These are phyloP conservation scores for Ustulina deusta DNA, from an alignment of 2,329 filamentous ascomycete genomes.

Conservation along the genomic window DNA sequence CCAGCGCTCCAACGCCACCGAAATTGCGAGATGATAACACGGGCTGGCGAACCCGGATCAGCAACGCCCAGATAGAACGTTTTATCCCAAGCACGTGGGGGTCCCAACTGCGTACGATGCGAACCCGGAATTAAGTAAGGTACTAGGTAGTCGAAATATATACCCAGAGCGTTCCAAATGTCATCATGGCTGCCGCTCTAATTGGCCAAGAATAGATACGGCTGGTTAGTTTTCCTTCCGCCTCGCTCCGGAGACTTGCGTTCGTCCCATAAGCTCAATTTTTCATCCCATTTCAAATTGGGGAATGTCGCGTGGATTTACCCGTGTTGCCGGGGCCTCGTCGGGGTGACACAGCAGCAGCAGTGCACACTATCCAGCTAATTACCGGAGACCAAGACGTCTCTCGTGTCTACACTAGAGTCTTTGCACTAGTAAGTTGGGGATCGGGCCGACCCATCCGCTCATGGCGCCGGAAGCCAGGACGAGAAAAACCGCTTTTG, in stretches of 20 bases:
- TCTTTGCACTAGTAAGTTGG: background rate
- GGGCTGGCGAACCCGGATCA: conserved; percentile 11
- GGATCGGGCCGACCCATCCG: background rate
- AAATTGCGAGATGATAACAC: background rate
- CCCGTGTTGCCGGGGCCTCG: background rate
- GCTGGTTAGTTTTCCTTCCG: background rate
- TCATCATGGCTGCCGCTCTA: background rate
- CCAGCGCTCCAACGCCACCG: conserved; percentile 14
- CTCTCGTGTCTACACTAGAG: background rate
- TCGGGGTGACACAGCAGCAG: background rate
- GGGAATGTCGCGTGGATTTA: background rate
- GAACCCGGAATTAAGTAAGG: background rate
- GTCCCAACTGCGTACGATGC: background rate
- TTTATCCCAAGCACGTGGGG: conserved; percentile 19
- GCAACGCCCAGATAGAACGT: background rate
- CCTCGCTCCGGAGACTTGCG: background rate
- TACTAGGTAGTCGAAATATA: too few relatives aligned
- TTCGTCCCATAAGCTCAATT: background rate
- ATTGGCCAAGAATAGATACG: background rate
- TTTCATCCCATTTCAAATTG: background rate
- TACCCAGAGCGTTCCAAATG: background rate
- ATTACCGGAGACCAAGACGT: background rate
- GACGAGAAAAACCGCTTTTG: background rate
- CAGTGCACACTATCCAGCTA: too few relatives aligned
- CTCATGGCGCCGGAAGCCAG: background rate